Conservation (phyloP, 768 basidiomycete species). For the Rhodotorula toruloides region DNA sequence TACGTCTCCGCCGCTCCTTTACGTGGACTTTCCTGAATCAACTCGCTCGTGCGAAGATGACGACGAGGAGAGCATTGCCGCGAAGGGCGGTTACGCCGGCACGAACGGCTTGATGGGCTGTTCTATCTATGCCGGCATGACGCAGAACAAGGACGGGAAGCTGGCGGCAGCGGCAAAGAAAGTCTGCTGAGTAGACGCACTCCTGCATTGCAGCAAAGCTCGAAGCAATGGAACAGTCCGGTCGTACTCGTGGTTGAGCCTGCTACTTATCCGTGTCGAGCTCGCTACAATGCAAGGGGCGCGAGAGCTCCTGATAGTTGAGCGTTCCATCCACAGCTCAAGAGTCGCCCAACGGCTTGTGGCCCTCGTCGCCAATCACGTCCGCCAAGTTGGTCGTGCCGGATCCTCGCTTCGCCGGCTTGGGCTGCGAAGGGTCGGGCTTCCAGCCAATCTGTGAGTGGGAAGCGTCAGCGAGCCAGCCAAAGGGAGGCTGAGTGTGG, state of each 20-base stretch:
- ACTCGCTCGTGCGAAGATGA: conserved; percentile 4
- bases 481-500: not conserved
- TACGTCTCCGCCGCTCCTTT: not conserved
- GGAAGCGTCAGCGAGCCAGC: not conserved
- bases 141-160: conserved; percentile 15
- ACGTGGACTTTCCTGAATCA: not conserved
- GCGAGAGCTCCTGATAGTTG: no score
- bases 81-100: conserved; percentile 8
- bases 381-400: conserved; percentile 62
- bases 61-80: conserved; percentile 4
- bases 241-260: not conserved
- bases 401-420: conserved; percentile 61
- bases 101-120: not conserved
- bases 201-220: not conserved
- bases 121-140: conserved; percentile 4
- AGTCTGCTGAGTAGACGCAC: conserved; percentile 12
- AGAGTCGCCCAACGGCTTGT: not conserved
- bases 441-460: conserved; percentile 62
- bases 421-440: conserved; percentile 62
- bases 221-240: not conserved
- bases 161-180: conserved; percentile 12
- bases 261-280: not conserved
- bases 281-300: no score
- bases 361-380: conserved; percentile 48
- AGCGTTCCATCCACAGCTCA: no score